Percentiles rank a stretch among this genome's conserved stretches.
Conservation (phyloP, 2,329 filamentous ascomycete genomes). For the Talaromyces sp. region DNA sequence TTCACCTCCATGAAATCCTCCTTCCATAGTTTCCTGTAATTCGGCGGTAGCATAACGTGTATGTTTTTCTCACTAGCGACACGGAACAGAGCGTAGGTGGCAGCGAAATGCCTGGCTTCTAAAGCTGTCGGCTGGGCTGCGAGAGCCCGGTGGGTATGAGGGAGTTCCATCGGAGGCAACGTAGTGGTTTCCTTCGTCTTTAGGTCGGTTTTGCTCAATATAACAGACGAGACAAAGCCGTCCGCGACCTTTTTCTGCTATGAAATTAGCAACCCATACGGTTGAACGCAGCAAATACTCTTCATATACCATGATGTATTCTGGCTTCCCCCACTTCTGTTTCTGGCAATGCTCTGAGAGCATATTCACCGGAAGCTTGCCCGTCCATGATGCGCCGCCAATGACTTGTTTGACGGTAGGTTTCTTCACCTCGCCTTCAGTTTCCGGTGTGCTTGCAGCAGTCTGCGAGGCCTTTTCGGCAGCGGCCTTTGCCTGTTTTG, state of each 20-base stretch:
- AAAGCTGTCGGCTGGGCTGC: slow-evolving; percentile 73
- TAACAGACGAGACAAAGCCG: slow-evolving; percentile 76
- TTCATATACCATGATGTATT: slow-evolving; percentile 70
- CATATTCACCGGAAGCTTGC: slow-evolving; percentile 90
- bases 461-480: slow-evolving; percentile 28
- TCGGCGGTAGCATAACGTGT: slow-evolving; percentile 88
- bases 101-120: slow-evolving; percentile 89
- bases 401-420: slow-evolving; percentile 71
- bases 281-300: background rate
- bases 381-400: slow-evolving; percentile 93
- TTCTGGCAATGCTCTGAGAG: slow-evolving; percentile 93
- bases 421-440: slow-evolving; percentile 49
- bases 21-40: slow-evolving; percentile 87
- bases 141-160: slow-evolving; percentile 69
- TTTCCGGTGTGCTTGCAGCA: slow-evolving; percentile 27
- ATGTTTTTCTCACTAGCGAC: slow-evolving; percentile 95
- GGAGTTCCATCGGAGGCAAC: slow-evolving; percentile 78
- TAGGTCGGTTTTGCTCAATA: slow-evolving; percentile 65
- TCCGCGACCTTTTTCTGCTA: slow-evolving; percentile 59
- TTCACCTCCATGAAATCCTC: slow-evolving; percentile 79
- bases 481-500: slow-evolving; percentile 37
- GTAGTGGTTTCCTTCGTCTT: slow-evolving; percentile 76
- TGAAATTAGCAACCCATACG: background rate
- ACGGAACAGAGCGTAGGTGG: slow-evolving; percentile 84
- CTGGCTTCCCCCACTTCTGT: slow-evolving; percentile 90